These are phyloP conservation scores for Suillus decipiens DNA, from an alignment of 768 basidiomycete genomes.

Conservation along the genomic window DNA sequence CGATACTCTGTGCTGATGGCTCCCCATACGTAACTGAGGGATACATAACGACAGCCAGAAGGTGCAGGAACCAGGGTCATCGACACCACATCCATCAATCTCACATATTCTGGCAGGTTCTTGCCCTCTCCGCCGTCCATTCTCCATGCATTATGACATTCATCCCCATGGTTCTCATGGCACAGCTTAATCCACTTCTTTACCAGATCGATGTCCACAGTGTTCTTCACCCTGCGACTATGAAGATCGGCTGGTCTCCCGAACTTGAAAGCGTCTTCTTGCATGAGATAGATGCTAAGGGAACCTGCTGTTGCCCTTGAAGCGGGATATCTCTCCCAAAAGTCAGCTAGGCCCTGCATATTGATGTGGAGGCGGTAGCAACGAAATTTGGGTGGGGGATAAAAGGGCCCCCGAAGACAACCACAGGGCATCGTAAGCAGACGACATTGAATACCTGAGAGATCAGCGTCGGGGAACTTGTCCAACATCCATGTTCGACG, in stretches of 20 bases:
- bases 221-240: conserved; percentile 10
- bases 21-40: conserved; percentile 15
- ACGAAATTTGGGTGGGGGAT: not conserved
- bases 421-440: not conserved
- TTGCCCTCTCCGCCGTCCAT: not conserved
- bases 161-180: not conserved
- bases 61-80: conserved; percentile 9
- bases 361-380: conserved; percentile 7
- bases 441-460: not conserved
- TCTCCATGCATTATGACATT: conserved; percentile 10
- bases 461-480: not conserved
- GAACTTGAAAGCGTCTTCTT: conserved; percentile 10
- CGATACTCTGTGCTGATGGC: conserved; percentile 6
- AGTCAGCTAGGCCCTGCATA: not conserved
- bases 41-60: conserved; percentile 9
- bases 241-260: conserved; percentile 11
- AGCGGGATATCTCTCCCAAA: conserved; percentile 1
- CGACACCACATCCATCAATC: conserved; percentile 7
- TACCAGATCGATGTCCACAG: conserved; percentile 5
- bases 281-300: conserved; percentile 7
- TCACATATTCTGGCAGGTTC: conserved; percentile 2
- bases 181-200: conserved; percentile 13
- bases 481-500: conserved; percentile 8
- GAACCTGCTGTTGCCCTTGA: conserved; percentile 4
- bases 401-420: not conserved